Base-by-base conservation (phyloP, 768 basidiomycete genomes). In the Myochromella boudieri region DNA sequence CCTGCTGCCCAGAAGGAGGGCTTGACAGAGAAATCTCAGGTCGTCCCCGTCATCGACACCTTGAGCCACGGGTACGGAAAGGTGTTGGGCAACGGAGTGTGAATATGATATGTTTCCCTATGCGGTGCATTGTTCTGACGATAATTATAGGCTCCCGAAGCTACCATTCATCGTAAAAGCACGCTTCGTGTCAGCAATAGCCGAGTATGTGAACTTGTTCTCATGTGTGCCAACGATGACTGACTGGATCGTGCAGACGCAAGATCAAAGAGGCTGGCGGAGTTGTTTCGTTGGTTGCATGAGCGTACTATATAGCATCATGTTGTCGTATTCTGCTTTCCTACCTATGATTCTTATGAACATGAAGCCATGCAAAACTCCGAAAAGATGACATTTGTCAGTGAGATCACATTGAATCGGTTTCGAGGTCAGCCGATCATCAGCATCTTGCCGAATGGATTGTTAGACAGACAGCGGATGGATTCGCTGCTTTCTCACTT, bases 161-260 rank as follows among this genome's bases (percentile, higher is more conserved):
- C 72, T 90, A 40, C 97, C 97, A 12, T 91, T 93, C 77, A 98
- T 99, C 63, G 91, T 99, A 60, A 98, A 98, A 78, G 94, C 97
- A 45, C 93, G 97, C 53, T 95, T 86, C 63, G 94, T 97, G 44
- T 95, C 93, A 32, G 77, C 72, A 58, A 85, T 79, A 62, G 94
- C 94, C 54, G 91, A 93, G 91, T 72, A 56, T 51, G 78, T 74
- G 6, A 36, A 37, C 41, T 20, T 12, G 24, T 32, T 38, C 37
- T 14, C 46, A 36, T 20, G n/a, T 49, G n/a, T 17, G 31, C 15
- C 4, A 6, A 26, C 26, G 20, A 26, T 2, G 29, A 27, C 37
- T 32, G 15, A 25, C 37, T 39, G 55, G 54, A 18, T 37, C 27
- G 14, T 42, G 26, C 43, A 80, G 76, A 61, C 63, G 60, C 51